Base-by-base conservation (phyloP, 2,329 filamentous ascomycete genomes). In the Coniochaeta sp. region DNA sequence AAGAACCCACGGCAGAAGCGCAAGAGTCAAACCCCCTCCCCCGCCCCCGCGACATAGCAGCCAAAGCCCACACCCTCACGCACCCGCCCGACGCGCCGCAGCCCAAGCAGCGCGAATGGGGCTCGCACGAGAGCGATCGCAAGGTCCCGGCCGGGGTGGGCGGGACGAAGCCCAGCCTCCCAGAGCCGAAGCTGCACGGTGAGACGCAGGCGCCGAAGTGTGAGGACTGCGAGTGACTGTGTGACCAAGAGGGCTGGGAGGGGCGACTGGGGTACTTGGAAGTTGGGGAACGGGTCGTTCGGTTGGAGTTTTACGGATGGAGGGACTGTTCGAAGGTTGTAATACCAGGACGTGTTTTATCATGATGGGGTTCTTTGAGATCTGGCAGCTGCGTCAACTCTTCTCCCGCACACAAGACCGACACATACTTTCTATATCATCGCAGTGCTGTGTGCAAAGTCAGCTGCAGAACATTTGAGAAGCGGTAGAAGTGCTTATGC, bases 141-240 rank as follows among this genome's bases (percentile, higher is more conserved):
- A 57, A 14, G 50, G 55, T 36, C 36, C 34, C 59, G 47, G 38
- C 40, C 60, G 61, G 58, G 22, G 44, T 14, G 56, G 61, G 57
- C 40, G 58, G 9, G 61, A 59, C 43, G 2, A 47, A 47, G 26
- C 43, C 58, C 26, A 62, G 3, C 12, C 7, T 14, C 9, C 38
- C 38, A 17, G 38, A 40, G 16, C 38, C 16, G 38, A n/a, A n/a
- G 34, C 5, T 12, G 34, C 8, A 36, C 34, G 3, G 34, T 36
- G 8, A 6, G 7, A 12, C 8, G 52, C 52, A 60, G 54, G 62
- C 52, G 28, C 31, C 57, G 33, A 50, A 57, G 22, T 26, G 8
- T 9, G 28, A 22, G 17, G 24, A 2, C 28, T 31, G n/a, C 50
- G 52, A 62, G n/a, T n/a, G n/a, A n/a, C n/a, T n/a, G n/a, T n/a